These are phyloP conservation scores for Carpinus fangiana DNA, from an alignment of 306 rosid genomes.

Conservation along the genomic window DNA sequence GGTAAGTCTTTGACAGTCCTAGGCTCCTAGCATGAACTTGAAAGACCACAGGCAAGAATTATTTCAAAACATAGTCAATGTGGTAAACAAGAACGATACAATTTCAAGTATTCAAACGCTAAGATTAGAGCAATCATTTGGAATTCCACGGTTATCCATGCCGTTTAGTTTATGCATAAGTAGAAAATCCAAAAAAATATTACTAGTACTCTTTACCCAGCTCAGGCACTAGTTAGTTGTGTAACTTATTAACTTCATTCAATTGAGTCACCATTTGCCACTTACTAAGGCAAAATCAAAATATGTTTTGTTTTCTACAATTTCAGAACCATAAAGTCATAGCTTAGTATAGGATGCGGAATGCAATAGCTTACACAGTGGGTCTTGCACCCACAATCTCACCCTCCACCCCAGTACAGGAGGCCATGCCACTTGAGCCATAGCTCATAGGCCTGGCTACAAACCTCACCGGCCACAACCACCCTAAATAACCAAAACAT, in stretches of 20 bases:
- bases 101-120: neutral
- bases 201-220: neutral
- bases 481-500: neutral
- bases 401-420: no score
- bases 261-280: neutral
- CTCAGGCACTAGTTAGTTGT: neutral
- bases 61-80: neutral
- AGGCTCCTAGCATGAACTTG: neutral
- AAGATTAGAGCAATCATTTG: neutral
- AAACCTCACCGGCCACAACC: neutral
- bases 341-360: neutral
- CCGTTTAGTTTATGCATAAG: neutral
- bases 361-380: neutral
- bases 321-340: neutral
- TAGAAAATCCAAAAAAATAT: neutral
- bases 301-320: neutral
- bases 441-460: neutral
- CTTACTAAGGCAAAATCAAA: neutral
- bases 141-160: neutral
- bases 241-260: neutral
- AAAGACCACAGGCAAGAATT: neutral
- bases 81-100: neutral
- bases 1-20: neutral
- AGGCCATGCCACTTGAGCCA: no score
- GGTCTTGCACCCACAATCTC: no score